phyloP scores from a whole-genome alignment of 352 stramenopile species.

The Thraustochytrium sp. region DNA sequence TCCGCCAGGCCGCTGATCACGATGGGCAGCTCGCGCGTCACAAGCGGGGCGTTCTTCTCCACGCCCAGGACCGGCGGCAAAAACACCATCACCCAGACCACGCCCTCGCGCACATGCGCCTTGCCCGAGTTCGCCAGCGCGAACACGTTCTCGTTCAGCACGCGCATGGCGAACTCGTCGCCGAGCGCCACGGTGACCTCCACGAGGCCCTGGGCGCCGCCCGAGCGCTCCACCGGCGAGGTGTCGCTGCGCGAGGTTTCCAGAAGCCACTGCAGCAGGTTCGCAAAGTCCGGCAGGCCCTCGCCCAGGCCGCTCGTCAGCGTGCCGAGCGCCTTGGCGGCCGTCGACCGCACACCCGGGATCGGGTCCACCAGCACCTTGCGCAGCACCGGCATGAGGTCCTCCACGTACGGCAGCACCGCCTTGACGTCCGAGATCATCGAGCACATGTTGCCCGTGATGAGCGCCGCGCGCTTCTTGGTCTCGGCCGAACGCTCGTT shows the following conservation, averaged over 20 bases:
- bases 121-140: conserved; percentile 86
- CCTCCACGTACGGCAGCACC: conserved; percentile 94
- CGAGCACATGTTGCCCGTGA: conserved; percentile 97
- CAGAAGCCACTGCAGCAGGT: conserved; percentile 94
- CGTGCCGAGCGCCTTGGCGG: conserved; percentile 87
- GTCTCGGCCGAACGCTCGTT: conserved; percentile 89
- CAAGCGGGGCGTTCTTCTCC: conserved; percentile 82
- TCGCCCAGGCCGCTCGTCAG: conserved; percentile 91
- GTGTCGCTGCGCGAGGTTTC: conserved; percentile 88
- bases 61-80: conserved; percentile 66
- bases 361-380: conserved; percentile 76
- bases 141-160: conserved; percentile 71
- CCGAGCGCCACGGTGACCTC: conserved; percentile 83
- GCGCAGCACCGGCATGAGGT: conserved; percentile 92
- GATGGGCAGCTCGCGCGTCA: conserved; percentile 88
- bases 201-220: conserved; percentile 94
- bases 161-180: conserved; percentile 62
- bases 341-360: conserved; percentile 85
- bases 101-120: conserved; percentile 89
- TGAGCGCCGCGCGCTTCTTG: conserved; percentile 97
- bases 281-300: conserved; percentile 74
- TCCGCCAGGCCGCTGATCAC: conserved; percentile 95
- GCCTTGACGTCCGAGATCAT: conserved; percentile 98
- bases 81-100: conserved; percentile 98
- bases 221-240: conserved; percentile 92